These are phyloP conservation scores for Boletus rubropictus DNA, from an alignment of 768 basidiomycete species.

Conservation along the genomic window DNA sequence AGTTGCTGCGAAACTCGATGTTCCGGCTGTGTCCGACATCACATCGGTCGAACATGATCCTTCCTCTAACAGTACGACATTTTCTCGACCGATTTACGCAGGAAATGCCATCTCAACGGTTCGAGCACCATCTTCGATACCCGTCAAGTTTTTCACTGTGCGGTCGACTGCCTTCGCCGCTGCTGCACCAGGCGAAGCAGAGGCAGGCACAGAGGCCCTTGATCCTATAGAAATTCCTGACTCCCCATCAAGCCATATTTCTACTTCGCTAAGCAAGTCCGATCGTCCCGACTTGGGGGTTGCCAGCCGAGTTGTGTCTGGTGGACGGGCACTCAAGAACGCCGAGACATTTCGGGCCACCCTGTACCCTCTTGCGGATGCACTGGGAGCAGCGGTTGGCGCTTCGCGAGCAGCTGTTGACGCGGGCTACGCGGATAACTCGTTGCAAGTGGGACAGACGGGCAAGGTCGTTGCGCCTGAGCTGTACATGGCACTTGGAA, in stretches of 20 bases:
- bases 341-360: conserved; percentile 86
- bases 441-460: conserved; percentile 97
- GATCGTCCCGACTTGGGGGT: conserved; percentile 89
- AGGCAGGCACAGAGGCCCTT: conserved; percentile 55
- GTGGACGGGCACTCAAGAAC: conserved; percentile 91
- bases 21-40: conserved; percentile 88
- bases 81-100: conserved; percentile 93
- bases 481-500: conserved; percentile 92
- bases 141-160: conserved; percentile 92
- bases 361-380: conserved; percentile 89
- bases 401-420: conserved; percentile 98
- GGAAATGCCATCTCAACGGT: conserved; percentile 96
- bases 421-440: conserved; percentile 97
- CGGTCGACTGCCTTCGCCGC: conserved; percentile 87
- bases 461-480: conserved; percentile 98
- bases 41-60: conserved; percentile 72
- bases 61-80: conserved; percentile 70
- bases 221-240: conserved; percentile 59
- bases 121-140: conserved; percentile 67
- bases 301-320: conserved; percentile 86
- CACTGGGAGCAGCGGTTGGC: conserved; percentile 90
- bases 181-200: conserved; percentile 41
- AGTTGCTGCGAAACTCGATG: conserved; percentile 82
- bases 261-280: conserved; percentile 77
- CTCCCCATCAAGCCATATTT: conserved; percentile 51